These are phyloP conservation scores for Neofusicoccum parvum DNA, from an alignment of 2,329 filamentous ascomycete genomes.

Conservation along the genomic window DNA sequence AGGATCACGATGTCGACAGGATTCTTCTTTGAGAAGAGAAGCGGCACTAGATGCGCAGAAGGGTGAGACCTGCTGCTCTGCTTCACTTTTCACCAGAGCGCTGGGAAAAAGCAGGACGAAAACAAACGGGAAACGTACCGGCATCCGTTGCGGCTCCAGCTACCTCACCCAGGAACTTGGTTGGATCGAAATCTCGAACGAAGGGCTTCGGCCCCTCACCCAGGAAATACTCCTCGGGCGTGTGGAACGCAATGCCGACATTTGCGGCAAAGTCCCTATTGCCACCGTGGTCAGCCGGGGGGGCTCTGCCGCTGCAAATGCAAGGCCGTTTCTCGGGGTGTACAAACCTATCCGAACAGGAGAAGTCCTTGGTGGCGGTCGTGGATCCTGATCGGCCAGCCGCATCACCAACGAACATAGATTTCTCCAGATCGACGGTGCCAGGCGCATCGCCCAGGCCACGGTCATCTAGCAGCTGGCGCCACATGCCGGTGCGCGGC, in stretches of 20 bases:
- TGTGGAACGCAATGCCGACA: constrained; percentile 75
- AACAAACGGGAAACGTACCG: constrained; percentile 31
- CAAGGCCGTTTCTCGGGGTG: constrained; percentile 19
- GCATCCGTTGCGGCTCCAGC: constrained; percentile 33
- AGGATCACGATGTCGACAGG: constrained; percentile 77
- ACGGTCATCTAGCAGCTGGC: constrained; percentile 59
- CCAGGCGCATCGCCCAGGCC: constrained; percentile 48
- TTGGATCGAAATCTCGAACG: constrained; percentile 70
- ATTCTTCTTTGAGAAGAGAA: constrained; percentile 60
- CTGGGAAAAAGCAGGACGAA: constrained; percentile 5
- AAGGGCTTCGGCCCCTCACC: constrained; percentile 67
- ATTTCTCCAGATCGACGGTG: constrained; percentile 68
- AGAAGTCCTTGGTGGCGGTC: constrained; percentile 57
- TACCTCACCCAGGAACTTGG: constrained; percentile 49
- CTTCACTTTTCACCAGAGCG: not conserved
- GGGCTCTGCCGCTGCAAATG: constrained; percentile 22
- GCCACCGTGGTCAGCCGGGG: not conserved
- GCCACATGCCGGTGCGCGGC: constrained; percentile 88
- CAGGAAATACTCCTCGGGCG: constrained; percentile 91
- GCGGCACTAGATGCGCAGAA: constrained; percentile 27
- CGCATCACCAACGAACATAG: constrained; percentile 90
- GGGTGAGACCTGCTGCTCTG: not conserved
- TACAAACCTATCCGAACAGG: constrained; percentile 59
- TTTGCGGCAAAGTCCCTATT: constrained; percentile 81
- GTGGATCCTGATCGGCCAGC: constrained; percentile 52